phyloP scores from a whole-genome alignment of 208 protist genomes.

The Wallacemonas sp. region DNA sequence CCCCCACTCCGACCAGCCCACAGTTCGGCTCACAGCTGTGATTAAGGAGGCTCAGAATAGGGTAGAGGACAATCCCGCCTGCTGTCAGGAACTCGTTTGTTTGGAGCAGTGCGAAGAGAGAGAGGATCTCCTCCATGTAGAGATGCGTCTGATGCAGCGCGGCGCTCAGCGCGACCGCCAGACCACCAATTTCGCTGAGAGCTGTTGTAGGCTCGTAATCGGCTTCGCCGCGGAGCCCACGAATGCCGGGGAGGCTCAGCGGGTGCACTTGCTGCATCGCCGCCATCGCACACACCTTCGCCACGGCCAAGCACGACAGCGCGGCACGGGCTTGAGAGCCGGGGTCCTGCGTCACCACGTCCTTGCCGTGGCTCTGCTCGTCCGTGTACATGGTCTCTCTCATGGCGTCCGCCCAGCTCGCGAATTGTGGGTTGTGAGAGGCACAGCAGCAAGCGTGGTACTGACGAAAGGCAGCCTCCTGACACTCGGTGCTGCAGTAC shows the following conservation, averaged over 20 bases:
- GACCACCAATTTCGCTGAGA: conserved; percentile 68
- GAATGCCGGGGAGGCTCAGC: conserved; percentile 51
- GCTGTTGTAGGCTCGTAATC: conserved; percentile 80
- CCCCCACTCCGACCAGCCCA: conserved; percentile 39
- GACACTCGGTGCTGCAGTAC: conserved; percentile 74
- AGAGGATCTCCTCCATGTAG: conserved; percentile 87
- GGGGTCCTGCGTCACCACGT: conserved; percentile 16
- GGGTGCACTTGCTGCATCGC: conserved; percentile 77
- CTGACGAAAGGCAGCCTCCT: conserved; percentile 64
- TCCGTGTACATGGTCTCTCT: conserved; percentile 28
- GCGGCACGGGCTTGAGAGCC: conserved; percentile 54
- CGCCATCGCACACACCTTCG: conserved; percentile 79
- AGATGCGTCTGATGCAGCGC: conserved; percentile 73
- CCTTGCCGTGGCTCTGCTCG: conserved; percentile 8
- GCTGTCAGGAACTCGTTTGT: conserved; percentile 81
- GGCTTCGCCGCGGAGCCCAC: conserved; percentile 53
- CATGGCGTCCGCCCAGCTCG: conserved; percentile 58
- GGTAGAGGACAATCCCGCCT: conserved; percentile 68
- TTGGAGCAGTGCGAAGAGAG: conserved; percentile 82
- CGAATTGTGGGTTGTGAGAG: conserved; percentile 50
- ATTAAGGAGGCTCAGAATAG: conserved; percentile 72
- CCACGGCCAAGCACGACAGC: conserved; percentile 69
- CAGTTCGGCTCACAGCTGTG: conserved; percentile 91
- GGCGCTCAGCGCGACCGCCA: conserved; percentile 60
- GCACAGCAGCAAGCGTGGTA: conserved; percentile 82